phyloP scores from a whole-genome alignment of 2,329 filamentous ascomycete species.

The Arthrobotrys pseudoclavata region DNA sequence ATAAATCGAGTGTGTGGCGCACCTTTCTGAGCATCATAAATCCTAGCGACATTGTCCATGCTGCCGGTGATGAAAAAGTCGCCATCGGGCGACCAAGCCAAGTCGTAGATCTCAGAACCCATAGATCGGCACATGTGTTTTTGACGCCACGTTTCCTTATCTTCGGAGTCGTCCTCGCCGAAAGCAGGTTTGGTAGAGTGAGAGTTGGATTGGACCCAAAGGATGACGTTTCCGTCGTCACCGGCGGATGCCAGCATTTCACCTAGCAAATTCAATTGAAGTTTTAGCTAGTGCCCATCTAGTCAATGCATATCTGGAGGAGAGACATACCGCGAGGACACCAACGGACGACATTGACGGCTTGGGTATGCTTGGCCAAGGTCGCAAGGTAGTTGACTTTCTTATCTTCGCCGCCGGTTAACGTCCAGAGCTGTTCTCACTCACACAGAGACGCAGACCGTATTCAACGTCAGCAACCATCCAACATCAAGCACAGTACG shows the following conservation, averaged over 20 bases:
- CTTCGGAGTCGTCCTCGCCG: slow-evolving; percentile 86
- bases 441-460: no score
- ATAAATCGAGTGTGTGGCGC: slow-evolving; percentile 57
- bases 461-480: not conserved
- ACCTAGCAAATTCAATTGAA: slow-evolving; percentile 70
- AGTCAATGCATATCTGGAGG: not conserved
- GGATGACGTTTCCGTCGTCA: slow-evolving; percentile 95
- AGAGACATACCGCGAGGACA: slow-evolving; percentile 82
- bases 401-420: slow-evolving; percentile 86
- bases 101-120: slow-evolving; percentile 95
- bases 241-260: slow-evolving; percentile 94
- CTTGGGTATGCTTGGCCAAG: slow-evolving; percentile 91
- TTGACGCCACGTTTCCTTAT: slow-evolving; percentile 96
- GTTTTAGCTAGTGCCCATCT: not conserved
- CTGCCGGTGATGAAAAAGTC: slow-evolving; percentile 97
- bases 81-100: slow-evolving; percentile 98
- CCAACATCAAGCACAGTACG: slow-evolving; percentile 1
- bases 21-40: slow-evolving; percentile 95
- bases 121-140: slow-evolving; percentile 98
- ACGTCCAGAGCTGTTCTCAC: slow-evolving; percentile 83
- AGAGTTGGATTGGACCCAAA: slow-evolving; percentile 92
- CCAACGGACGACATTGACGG: slow-evolving; percentile 97
- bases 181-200: slow-evolving; percentile 73
- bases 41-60: slow-evolving; percentile 98
- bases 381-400: slow-evolving; percentile 94